Evolutionary conservation across 2,329 filamentous ascomycete species (phyloP), one percentile per base, ranked within the genome.

Genomic region (Colletotrichum lentis): DNA sequence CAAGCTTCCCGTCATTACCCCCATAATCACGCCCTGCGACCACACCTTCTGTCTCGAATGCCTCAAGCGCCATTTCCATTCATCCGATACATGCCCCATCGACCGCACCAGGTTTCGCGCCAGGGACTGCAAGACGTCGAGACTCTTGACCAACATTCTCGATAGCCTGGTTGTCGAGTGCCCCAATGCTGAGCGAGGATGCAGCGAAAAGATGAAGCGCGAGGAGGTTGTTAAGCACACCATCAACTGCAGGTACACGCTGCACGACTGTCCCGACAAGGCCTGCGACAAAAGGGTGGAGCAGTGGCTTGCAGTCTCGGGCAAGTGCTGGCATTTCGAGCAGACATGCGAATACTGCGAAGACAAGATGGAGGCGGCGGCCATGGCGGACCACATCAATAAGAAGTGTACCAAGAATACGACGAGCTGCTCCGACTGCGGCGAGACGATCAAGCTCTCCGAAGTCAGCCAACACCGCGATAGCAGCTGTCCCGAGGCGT

Each of bases 21-120:
- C 88, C 0, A 81, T 88, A 55, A 88, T 88, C 49, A 90, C 88
- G 0, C 79, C 80, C 8, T 91, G 88, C 76, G 86, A 89, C 66
- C 88, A 91, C 74, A 88, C 87, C 14, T 91, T 91, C 74, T 91
- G 88, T 73, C 83, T 84, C 59, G 80, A 80, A 5, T 91, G 88
- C 73, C 79, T 90, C 31, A 72, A 77, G 52, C 78, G 81, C 68
- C 79, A 83, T 8, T 77, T 82, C 61, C 75, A 77, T 59, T 74
- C 80, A 41, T 81, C 79, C 59, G 74, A 80, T 64, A 77, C 80
- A 41, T 90, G 88, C 67, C 88, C 88, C 2, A 83, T 90, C 64
- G 88, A 90, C 74, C 82, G 88, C n/a, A 80, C 80, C 16, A 77
- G 79, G 2, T 71, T 82, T 31, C 70, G 72, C 49, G 67, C 62